Evolutionary conservation across 352 stramenopile genomes (phyloP).

Genomic region (Aphanomyces cochlioides): DNA sequence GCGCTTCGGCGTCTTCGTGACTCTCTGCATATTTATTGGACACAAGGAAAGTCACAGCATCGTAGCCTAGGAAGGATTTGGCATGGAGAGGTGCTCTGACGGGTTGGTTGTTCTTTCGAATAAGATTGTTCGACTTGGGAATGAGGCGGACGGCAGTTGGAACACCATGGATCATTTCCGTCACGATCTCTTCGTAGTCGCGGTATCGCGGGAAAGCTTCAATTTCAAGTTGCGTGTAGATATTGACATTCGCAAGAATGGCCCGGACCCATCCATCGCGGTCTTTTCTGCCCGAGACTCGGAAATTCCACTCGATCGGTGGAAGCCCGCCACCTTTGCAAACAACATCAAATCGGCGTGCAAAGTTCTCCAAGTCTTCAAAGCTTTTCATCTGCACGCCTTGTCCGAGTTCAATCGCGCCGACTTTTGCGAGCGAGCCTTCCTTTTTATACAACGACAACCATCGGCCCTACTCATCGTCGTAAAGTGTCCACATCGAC

Average conservation of each 20-base stretch:
- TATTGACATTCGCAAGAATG: slow-evolving; percentile 60
- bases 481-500: neutral
- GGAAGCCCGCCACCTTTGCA: slow-evolving; percentile 69
- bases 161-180: slow-evolving; percentile 38
- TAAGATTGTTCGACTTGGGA: neutral
- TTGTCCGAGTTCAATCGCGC: slow-evolving; percentile 63
- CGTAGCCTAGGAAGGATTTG: slow-evolving; percentile 43
- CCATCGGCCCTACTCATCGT: slow-evolving; percentile 44
- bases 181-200: slow-evolving; percentile 55
- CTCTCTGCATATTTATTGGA: slow-evolving; percentile 49
- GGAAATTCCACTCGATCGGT: slow-evolving; percentile 68
- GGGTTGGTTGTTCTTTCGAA: neutral
- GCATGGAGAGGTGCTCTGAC: slow-evolving; percentile 11
- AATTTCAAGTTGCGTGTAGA: slow-evolving; percentile 45
- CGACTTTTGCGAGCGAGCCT: slow-evolving; percentile 49
- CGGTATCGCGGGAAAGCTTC: slow-evolving; percentile 49
- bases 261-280: slow-evolving; percentile 67
- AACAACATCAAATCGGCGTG: slow-evolving; percentile 62
- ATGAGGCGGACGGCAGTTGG: slow-evolving; percentile 13
- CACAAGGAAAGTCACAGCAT: slow-evolving; percentile 67
- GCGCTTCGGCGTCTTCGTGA: slow-evolving; percentile 46
- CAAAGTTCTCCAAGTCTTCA: slow-evolving; percentile 66
- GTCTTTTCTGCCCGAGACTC: slow-evolving; percentile 63
- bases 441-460: slow-evolving; percentile 68
- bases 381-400: slow-evolving; percentile 66